These are phyloP conservation scores for Umbellularia californica DNA, from an alignment of 164 flowering plant genomes.

Conservation along the genomic window DNA sequence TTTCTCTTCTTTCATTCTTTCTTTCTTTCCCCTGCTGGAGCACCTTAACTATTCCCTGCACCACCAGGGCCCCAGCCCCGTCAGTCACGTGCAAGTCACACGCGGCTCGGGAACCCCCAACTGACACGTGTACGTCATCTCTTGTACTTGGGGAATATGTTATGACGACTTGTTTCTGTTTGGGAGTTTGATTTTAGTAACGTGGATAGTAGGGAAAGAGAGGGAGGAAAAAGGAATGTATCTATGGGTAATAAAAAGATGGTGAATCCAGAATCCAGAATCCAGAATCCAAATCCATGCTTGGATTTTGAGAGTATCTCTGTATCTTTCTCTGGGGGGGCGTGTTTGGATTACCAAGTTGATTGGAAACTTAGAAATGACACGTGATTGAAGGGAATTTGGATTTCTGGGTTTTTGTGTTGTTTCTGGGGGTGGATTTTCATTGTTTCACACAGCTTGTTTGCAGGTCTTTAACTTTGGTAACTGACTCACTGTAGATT, in stretches of 20 bases:
- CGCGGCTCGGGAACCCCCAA: background rate
- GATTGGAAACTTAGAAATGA: slow-evolving; percentile 2
- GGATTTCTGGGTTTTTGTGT: background rate
- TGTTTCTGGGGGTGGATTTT: background rate
- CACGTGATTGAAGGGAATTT: background rate
- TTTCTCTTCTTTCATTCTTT: background rate
- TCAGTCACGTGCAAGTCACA: slow-evolving; percentile 2
- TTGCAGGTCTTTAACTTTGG: too few relatives aligned
- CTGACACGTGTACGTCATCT: background rate
- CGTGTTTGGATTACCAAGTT: background rate
- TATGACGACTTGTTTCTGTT: background rate
- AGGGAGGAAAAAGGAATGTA: too few relatives aligned
- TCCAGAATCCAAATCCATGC: background rate
- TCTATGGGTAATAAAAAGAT: background rate
- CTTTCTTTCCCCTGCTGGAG: background rate
- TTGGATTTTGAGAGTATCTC: background rate
- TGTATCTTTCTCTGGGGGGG: background rate
- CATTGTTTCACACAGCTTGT: background rate
- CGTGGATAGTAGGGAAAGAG: too few relatives aligned
- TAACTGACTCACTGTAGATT: background rate
- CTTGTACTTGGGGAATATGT: background rate
- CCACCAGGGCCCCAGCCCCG: background rate
- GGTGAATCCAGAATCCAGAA: background rate
- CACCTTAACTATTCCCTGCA: background rate
- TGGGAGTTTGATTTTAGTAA: too few relatives aligned